Conservation (phyloP, 148 eudicot species). For the Rhododendron ferrugineum region DNA sequence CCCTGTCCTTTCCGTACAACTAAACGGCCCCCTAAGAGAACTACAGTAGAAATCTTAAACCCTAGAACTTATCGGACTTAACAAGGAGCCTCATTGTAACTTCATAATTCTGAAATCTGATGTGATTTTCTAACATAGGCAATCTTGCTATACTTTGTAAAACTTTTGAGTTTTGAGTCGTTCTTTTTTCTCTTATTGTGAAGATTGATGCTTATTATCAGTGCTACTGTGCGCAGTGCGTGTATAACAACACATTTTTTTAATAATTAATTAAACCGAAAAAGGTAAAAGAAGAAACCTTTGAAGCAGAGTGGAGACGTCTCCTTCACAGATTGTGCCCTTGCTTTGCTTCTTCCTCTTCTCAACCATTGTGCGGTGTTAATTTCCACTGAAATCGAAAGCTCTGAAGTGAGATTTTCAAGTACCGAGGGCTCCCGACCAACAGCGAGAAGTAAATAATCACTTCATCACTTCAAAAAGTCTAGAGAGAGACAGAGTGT, state of each 20-base stretch:
- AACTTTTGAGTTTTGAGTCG: not conserved
- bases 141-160: not conserved
- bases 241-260: not conserved
- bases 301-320: conserved; percentile 45
- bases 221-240: not conserved
- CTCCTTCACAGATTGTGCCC: conserved; percentile 47
- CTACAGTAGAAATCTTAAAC: not conserved
- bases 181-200: not conserved
- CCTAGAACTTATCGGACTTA: not conserved
- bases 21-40: not conserved
- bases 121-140: not conserved
- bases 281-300: conserved; percentile 30
- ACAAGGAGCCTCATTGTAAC: not conserved
- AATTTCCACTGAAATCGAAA: conserved; percentile 6
- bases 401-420: not conserved
- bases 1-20: not conserved
- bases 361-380: conserved; percentile 29
- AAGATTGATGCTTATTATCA: not conserved
- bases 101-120: not conserved
- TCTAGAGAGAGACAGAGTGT: not conserved
- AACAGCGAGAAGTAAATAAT: not conserved
- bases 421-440: not conserved
- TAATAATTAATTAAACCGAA: not conserved
- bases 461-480: not conserved
- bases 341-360: conserved; percentile 35